phyloP scores from a whole-genome alignment of 1,139 yeast genomes.

The Spathaspora sp. region DNA sequence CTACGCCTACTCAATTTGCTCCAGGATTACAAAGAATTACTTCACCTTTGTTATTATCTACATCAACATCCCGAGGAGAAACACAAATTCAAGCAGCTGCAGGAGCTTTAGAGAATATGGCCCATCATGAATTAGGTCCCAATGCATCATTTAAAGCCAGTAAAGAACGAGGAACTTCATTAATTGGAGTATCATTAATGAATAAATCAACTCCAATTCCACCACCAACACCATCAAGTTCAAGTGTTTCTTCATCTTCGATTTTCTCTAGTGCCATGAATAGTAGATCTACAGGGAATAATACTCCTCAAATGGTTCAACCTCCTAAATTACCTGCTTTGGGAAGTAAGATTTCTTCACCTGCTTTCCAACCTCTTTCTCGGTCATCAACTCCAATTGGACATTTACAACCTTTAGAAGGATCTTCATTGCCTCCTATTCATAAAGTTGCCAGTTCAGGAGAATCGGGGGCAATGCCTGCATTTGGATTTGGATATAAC shows the following conservation, averaged over 20 bases:
- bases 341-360: constrained; percentile 21
- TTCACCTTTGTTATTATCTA: constrained; percentile 57
- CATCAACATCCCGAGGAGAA: constrained; percentile 37
- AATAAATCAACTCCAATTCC: constrained; percentile 6
- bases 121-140: constrained; percentile 47
- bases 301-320: constrained; percentile 16
- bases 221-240: not conserved
- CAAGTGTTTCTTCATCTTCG: constrained; percentile 7
- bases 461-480: constrained; percentile 7
- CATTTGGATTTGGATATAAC: constrained; percentile 8
- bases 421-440: constrained; percentile 33
- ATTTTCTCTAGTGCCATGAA: constrained; percentile 14
- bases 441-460: constrained; percentile 20
- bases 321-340: constrained; percentile 19
- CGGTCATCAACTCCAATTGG: constrained; percentile 12
- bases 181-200: constrained; percentile 33
- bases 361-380: constrained; percentile 9
- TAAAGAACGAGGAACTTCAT: constrained; percentile 8
- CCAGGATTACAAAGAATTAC: constrained; percentile 63
- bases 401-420: not conserved
- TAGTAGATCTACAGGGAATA: constrained; percentile 8
- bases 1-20: constrained; percentile 71
- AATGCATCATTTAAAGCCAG: constrained; percentile 39
- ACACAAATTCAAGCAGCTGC: constrained; percentile 45
- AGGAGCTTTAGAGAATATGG: constrained; percentile 61